Percentiles rank a stretch among this genome's conserved stretches.
These are phyloP conservation scores for Protomyces inundatus DNA, from an alignment of 1,139 yeast species.

Conservation along the genomic window DNA sequence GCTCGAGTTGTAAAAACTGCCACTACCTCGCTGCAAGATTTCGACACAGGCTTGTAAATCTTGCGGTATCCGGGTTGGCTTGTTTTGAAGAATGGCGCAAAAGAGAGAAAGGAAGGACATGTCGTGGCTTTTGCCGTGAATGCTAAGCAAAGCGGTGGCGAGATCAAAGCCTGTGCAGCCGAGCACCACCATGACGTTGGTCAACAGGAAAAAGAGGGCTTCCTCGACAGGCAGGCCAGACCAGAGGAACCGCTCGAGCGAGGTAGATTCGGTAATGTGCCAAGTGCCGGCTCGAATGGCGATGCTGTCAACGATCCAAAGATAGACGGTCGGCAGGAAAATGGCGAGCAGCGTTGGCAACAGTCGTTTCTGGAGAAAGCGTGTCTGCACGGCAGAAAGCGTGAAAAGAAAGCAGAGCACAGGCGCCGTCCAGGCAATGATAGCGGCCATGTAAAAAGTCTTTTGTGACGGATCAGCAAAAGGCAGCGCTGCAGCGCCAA, in stretches of 20 bases:
- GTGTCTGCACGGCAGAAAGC: conserved; percentile 6
- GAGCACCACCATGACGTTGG: conserved; percentile 22
- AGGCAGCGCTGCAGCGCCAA: neutral
- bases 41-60: conserved; percentile 11
- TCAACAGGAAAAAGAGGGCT: conserved; percentile 21
- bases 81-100: neutral
- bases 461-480: neutral
- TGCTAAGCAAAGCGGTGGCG: conserved; percentile 15
- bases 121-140: neutral
- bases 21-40: conserved; percentile 7
- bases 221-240: conserved; percentile 23
- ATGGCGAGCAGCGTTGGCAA: conserved; percentile 2
- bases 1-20: conserved; percentile 23
- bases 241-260: conserved; percentile 11
- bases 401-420: conserved; percentile 22
- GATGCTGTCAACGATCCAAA: conserved; percentile 21
- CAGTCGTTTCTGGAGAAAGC: conserved; percentile 1
- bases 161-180: conserved; percentile 25
- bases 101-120: conserved; percentile 10
- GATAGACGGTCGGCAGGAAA: conserved; percentile 14
- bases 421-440: conserved; percentile 23
- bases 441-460: conserved; percentile 21
- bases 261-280: conserved; percentile 23
- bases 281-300: conserved; percentile 26
- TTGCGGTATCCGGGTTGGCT: conserved; percentile 3